Evolutionary conservation across 768 basidiomycete species (phyloP).

Genomic region (Pulveroboletus sp.): DNA sequence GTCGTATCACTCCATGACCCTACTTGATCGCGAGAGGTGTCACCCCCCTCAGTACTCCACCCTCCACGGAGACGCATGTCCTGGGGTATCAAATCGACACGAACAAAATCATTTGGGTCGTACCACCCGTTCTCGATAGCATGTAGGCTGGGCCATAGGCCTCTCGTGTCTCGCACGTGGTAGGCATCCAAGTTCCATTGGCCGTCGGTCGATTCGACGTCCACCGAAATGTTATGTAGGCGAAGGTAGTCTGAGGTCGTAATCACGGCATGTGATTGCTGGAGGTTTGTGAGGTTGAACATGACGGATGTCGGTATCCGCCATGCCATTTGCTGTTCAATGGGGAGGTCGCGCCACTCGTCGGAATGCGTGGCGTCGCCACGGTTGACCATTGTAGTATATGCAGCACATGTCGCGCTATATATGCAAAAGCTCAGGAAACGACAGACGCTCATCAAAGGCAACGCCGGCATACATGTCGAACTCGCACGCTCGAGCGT

Average conservation of each 20-base stretch:
- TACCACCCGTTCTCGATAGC: constrained; percentile 37
- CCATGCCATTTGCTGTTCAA: constrained; percentile 35
- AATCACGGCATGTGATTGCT: constrained; percentile 33
- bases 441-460: background rate
- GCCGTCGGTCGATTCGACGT: constrained; percentile 34
- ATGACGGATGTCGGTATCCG: constrained; percentile 34
- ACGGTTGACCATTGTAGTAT: constrained; percentile 43
- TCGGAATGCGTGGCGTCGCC: constrained; percentile 35
- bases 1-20: constrained; percentile 20
- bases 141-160: constrained; percentile 22
- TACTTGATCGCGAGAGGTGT: constrained; percentile 9
- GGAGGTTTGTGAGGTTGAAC: constrained; percentile 41
- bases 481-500: constrained; percentile 43
- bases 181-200: constrained; percentile 35
- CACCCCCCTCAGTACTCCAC: constrained; percentile 19
- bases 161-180: constrained; percentile 22
- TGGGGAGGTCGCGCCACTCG: constrained; percentile 39
- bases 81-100: constrained; percentile 34
- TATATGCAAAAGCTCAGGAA: background rate
- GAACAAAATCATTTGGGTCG: constrained; percentile 30
- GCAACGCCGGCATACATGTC: constrained; percentile 19
- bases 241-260: constrained; percentile 40
- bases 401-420: constrained; percentile 37
- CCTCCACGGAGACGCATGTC: constrained; percentile 31
- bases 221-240: constrained; percentile 33